phyloP scores from a whole-genome alignment of 2,329 filamentous ascomycete species.

The Cercospora sp. region DNA sequence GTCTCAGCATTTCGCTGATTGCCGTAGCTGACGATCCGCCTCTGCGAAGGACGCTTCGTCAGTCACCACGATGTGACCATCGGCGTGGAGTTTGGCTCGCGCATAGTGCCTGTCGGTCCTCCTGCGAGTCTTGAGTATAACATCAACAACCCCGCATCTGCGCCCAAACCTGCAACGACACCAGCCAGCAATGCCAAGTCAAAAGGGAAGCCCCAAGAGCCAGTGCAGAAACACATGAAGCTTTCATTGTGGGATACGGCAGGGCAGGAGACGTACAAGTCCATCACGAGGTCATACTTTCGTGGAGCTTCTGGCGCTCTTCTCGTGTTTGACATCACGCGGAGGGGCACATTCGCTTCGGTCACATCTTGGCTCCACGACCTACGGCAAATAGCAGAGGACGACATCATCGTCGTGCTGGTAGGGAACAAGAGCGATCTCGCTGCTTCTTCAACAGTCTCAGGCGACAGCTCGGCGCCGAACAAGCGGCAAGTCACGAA shows the following conservation, averaged over 20 bases:
- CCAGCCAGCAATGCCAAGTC: slow-evolving; percentile 34
- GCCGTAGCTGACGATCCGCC: slow-evolving; percentile 76
- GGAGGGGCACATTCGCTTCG: slow-evolving; percentile 80
- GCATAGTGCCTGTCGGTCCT: slow-evolving; percentile 86
- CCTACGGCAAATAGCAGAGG: slow-evolving; percentile 89
- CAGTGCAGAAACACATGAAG: slow-evolving; percentile 78
- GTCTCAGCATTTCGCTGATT: slow-evolving; percentile 33
- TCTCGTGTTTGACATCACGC: slow-evolving; percentile 91
- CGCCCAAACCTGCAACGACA: slow-evolving; percentile 22
- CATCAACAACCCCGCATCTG: slow-evolving; percentile 52
- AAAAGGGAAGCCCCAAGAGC: slow-evolving; percentile 41
- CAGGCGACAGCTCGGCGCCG: slow-evolving; percentile 37
- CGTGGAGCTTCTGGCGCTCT: slow-evolving; percentile 76
- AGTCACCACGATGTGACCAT: slow-evolving; percentile 95
- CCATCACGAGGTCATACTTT: slow-evolving; percentile 91
- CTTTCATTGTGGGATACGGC: slow-evolving; percentile 93
- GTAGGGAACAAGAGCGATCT: slow-evolving; percentile 96
- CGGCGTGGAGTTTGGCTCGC: slow-evolving; percentile 91
- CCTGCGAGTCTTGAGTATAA: slow-evolving; percentile 65
- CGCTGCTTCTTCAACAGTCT: slow-evolving; percentile 51
- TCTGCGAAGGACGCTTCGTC: slow-evolving; percentile 94
- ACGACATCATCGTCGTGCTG: slow-evolving; percentile 89
- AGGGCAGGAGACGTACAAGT: slow-evolving; percentile 96
- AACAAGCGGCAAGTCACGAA: slow-evolving; percentile 77
- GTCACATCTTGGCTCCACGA: slow-evolving; percentile 94